These are phyloP conservation scores for Chytridium lagenaria DNA, from an alignment of 371 early-diverging fungal genomes.

Conservation along the genomic window DNA sequence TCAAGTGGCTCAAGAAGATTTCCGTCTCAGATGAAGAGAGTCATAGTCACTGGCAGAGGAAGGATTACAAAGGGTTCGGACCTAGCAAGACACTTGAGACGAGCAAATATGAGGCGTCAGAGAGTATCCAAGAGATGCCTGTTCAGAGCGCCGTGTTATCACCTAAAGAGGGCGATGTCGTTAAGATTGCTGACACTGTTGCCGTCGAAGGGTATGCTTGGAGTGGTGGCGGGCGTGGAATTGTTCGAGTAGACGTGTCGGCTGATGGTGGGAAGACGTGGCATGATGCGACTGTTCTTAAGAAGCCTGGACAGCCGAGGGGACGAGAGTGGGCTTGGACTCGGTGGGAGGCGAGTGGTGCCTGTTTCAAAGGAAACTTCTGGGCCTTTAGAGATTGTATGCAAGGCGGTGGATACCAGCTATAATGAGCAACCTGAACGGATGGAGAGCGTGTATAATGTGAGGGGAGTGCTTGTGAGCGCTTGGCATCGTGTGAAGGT, in stretches of 20 bases:
- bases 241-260: conserved; percentile 80
- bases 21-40: conserved; percentile 67
- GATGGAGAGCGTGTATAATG: conserved; percentile 48
- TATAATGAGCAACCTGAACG: conserved; percentile 57
- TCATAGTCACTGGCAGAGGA: conserved; percentile 74
- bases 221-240: conserved; percentile 73
- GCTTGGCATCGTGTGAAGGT: conserved; percentile 54
- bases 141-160: conserved; percentile 62
- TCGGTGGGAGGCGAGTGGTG: conserved; percentile 46
- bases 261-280: conserved; percentile 81
- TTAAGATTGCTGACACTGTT: conserved; percentile 1
- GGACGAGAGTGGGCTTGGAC: conserved; percentile 54
- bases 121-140: conserved; percentile 69
- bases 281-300: conserved; percentile 50
- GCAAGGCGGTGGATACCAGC: conserved; percentile 52
- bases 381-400: conserved; percentile 39
- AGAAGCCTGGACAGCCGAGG: conserved; percentile 18
- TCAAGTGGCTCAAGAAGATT: conserved; percentile 79
- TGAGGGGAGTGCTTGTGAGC: conserved; percentile 48
- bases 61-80: conserved; percentile 80
- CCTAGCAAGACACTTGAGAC: conserved; percentile 67
- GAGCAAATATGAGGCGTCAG: conserved; percentile 38
- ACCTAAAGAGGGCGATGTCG: conserved; percentile 45
- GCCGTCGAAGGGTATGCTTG: conserved; percentile 75
- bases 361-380: conserved; percentile 32